Evolutionary conservation across 208 protist genomes (phyloP).

Genomic region (Acanthamoeba comandoni): DNA sequence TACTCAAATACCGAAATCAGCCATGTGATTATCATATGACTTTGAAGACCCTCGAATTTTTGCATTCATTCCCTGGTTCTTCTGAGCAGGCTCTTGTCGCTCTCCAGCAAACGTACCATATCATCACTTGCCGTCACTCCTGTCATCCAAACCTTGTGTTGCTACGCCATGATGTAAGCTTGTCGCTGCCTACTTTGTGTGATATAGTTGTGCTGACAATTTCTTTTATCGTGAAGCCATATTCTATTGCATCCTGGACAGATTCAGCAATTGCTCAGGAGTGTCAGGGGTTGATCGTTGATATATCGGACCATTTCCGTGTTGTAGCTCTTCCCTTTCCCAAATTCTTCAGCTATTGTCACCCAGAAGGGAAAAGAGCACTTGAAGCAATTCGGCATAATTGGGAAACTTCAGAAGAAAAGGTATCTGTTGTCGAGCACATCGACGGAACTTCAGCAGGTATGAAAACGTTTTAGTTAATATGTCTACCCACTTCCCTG

Average conservation of each 20-base stretch:
- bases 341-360: not conserved
- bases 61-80: not conserved
- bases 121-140: constrained; percentile 14
- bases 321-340: constrained; percentile 23
- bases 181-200: not conserved
- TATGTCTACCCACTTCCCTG: not conserved
- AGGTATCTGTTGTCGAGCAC: not conserved
- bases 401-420: not conserved
- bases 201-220: not conserved
- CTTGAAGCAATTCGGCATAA: not conserved
- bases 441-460: constrained; percentile 18
- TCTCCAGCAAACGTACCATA: not conserved
- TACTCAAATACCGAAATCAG: not conserved
- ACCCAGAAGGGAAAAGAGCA: not conserved
- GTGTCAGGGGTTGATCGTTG: constrained; percentile 28
- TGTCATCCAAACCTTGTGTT: constrained; percentile 5
- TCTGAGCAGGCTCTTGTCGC: not conserved
- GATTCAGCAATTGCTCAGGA: not conserved
- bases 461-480: not conserved
- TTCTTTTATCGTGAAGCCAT: not conserved
- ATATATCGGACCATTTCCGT: not conserved
- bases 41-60: too few relatives aligned
- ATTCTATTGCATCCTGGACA: not conserved
- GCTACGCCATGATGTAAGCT: constrained; percentile 18
- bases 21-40: not conserved